A percentile compares a stretch with the other conserved stretches of the same genome.
Conservation (phyloP, 768 basidiomycete genomes). For the Termitomyces sp. region DNA sequence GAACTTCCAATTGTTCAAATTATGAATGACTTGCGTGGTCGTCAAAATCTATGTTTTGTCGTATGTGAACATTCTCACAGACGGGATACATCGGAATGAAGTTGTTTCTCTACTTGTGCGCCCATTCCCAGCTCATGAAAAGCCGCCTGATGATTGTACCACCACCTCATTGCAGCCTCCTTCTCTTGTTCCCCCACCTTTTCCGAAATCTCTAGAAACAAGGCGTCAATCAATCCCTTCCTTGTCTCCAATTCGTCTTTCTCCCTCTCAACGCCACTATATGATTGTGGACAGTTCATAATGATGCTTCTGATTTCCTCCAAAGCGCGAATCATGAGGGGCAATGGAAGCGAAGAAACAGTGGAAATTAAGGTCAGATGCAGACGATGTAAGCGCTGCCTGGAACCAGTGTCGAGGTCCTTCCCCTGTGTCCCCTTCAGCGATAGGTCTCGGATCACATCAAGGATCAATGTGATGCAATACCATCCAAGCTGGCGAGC, state of each 20-base stretch:
- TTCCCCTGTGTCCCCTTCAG: conserved; percentile 17
- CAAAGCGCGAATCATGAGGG: conserved; percentile 50
- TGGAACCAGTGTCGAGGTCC: conserved; percentile 8
- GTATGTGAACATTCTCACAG: conserved; percentile 3
- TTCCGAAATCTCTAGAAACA: conserved; percentile 61
- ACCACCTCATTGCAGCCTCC: conserved; percentile 65
- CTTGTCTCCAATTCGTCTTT: conserved; percentile 10
- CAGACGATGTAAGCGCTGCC: conserved; percentile 47
- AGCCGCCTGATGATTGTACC: conserved; percentile 42
- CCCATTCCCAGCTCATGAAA: conserved; percentile 2
- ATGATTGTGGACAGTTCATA: conserved; percentile 17
- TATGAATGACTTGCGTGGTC: not conserved
- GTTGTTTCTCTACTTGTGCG: conserved; percentile 2
- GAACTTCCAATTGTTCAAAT: conserved; percentile 2
- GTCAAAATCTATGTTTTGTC: not conserved
- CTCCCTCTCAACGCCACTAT: conserved; percentile 12
- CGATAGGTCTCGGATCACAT: conserved; percentile 32
- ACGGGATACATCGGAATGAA: conserved; percentile 4
- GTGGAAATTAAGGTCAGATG: conserved; percentile 60
- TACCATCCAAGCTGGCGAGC: conserved; percentile 56
- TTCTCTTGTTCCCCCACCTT: conserved; percentile 66
- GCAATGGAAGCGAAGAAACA: conserved; percentile 54
- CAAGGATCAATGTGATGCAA: conserved; percentile 54
- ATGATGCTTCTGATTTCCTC: conserved; percentile 37
- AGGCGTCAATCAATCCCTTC: conserved; percentile 46